Conservation (phyloP, 805 yeast genomes). For the Torulaspora delbrueckii region DNA sequence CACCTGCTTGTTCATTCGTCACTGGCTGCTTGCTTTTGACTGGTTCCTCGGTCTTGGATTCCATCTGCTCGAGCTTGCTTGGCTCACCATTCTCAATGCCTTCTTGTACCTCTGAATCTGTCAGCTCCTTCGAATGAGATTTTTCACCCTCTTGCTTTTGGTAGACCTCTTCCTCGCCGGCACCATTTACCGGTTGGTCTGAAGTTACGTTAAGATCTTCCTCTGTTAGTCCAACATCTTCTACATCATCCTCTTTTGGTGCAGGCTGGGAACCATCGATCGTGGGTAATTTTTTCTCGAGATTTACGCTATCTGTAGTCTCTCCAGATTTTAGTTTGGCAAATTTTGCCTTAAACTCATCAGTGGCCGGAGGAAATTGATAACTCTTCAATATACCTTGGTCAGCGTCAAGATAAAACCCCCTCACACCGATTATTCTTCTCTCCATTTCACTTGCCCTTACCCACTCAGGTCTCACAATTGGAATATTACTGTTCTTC, state of each 20-base stretch:
- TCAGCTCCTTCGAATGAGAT: constrained; percentile 5
- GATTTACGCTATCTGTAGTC: neutral
- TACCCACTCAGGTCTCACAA: constrained; percentile 95
- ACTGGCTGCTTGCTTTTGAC: neutral
- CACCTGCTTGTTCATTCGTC: constrained; percentile 6
- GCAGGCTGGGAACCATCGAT: neutral
- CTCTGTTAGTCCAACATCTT: constrained; percentile 2
- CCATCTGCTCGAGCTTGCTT: neutral
- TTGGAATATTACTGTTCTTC: constrained; percentile 78
- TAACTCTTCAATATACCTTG: constrained; percentile 41
- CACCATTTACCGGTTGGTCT: constrained; percentile 5
- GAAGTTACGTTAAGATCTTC: constrained; percentile 9
- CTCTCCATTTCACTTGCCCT: constrained; percentile 88
- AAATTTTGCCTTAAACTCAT: constrained; percentile 6
- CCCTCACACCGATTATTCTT: constrained; percentile 87
- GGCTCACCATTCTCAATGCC: constrained; percentile 1
- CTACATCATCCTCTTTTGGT: neutral
- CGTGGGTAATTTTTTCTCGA: constrained; percentile 5
- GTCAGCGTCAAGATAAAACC: constrained; percentile 63
- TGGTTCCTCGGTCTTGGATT: neutral
- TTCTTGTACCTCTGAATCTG: constrained; percentile 2
- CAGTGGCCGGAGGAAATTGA: constrained; percentile 36
- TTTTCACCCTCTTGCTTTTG: constrained; percentile 10
- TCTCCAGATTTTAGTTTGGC: constrained; percentile 8
- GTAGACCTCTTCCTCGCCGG: constrained; percentile 6